phyloP scores from a whole-genome alignment of 78 protist genomes.

The Bigelowiella natans region DNA sequence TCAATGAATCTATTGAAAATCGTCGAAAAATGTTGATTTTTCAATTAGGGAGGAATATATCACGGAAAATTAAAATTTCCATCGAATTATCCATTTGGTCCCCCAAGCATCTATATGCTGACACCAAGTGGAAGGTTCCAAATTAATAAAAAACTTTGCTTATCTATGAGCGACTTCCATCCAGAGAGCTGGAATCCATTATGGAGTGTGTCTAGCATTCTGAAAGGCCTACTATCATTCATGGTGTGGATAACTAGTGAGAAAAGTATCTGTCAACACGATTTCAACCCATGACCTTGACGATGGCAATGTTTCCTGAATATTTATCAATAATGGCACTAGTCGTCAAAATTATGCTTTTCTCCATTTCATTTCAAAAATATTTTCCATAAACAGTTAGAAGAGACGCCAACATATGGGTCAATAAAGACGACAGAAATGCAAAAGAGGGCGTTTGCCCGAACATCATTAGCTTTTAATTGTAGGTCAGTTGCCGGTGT shows the following conservation, averaged over 20 bases:
- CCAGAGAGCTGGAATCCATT: constrained; percentile 24
- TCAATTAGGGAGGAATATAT: not conserved
- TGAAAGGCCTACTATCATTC: constrained; percentile 4
- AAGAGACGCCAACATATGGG: not conserved
- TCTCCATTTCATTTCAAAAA: too few species aligned
- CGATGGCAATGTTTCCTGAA: too few species aligned
- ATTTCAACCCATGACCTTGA: too few species aligned
- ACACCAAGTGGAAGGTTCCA: constrained; percentile 15
- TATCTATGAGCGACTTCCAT: constrained; percentile 13
- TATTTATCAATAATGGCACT: too few species aligned
- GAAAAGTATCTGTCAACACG: too few species aligned
- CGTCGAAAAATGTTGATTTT: not conserved
- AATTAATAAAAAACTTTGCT: not conserved
- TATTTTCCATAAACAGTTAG: not conserved
- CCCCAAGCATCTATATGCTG: constrained; percentile 7
- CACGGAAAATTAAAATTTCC: constrained; percentile 17
- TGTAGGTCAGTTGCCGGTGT: not conserved
- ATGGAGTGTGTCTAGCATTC: constrained; percentile 8
- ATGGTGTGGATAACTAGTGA: too few species aligned
- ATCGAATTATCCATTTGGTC: not conserved
- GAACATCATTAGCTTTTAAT: not conserved
- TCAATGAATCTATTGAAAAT: too few species aligned
- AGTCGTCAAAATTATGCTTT: too few species aligned
- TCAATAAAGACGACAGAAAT: not conserved
- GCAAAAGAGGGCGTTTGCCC: not conserved